A percentile compares a stretch with the other conserved stretches of the same genome.
Evolutionary conservation across 2,329 filamentous ascomycete species (phyloP).

Genomic region (Nannizzia gypsea): DNA sequence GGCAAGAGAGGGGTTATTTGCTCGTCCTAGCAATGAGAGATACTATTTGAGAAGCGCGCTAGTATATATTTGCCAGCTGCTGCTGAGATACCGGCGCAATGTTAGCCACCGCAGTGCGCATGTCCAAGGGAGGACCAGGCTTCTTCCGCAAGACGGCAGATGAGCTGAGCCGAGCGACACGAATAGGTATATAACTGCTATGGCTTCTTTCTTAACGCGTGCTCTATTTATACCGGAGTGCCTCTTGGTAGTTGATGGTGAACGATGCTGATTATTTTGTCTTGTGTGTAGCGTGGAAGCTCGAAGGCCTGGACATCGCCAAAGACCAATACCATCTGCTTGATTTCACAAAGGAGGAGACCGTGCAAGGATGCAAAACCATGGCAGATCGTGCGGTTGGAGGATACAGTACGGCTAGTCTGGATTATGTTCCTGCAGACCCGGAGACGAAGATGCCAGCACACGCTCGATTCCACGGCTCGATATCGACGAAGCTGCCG

Average conservation of each 20-base stretch:
- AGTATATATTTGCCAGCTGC: not conserved
- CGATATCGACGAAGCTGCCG: slow-evolving; percentile 76
- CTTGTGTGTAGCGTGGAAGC: slow-evolving; percentile 28
- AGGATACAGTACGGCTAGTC: slow-evolving; percentile 62
- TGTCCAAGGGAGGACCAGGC: slow-evolving; percentile 31
- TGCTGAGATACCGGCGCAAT: slow-evolving; percentile 14
- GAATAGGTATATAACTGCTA: slow-evolving; percentile 35
- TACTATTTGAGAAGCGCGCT: not conserved
- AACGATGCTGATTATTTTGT: not conserved
- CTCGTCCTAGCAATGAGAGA: not conserved
- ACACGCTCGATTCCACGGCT: slow-evolving; percentile 74
- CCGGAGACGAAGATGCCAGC: slow-evolving; percentile 36
- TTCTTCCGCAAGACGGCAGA: slow-evolving; percentile 49
- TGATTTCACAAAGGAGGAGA: slow-evolving; percentile 30
- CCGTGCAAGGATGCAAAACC: slow-evolving; percentile 45
- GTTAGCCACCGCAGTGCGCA: slow-evolving; percentile 30
- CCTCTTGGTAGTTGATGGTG: not conserved
- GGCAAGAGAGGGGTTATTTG: not conserved
- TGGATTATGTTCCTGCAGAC: slow-evolving; percentile 53
- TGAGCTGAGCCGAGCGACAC: slow-evolving; percentile 46
- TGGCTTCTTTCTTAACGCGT: not conserved
- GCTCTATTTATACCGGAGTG: not conserved
- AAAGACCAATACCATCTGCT: slow-evolving; percentile 31
- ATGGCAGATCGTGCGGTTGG: slow-evolving; percentile 84
- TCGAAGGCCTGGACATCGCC: slow-evolving; percentile 27